A percentile compares a stretch with the other conserved stretches of the same genome.
Conservation (phyloP, 2,329 filamentous ascomycete species). For the Apiospora marii region DNA sequence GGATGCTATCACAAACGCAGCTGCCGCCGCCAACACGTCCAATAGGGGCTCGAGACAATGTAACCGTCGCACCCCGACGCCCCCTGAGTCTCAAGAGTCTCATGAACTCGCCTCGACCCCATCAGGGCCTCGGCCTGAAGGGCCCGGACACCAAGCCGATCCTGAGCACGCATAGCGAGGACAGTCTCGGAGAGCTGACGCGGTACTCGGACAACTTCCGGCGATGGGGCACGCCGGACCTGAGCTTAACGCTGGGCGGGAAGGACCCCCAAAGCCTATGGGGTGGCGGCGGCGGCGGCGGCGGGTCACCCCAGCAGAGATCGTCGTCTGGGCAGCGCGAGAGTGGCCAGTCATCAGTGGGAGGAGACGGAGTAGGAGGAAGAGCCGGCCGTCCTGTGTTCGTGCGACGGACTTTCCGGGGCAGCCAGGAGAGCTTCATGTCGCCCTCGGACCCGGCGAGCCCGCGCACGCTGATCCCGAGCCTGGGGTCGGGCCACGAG, state of each 20-base stretch:
- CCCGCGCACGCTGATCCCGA: slow-evolving; percentile 14
- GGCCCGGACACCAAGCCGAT: slow-evolving; percentile 14
- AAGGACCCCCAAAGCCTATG: not conserved
- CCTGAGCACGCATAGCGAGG: not conserved
- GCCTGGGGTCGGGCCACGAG: not conserved
- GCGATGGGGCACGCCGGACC: slow-evolving; percentile 19
- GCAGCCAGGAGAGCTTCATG: slow-evolving; percentile 25
- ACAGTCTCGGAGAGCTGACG: slow-evolving; percentile 1
- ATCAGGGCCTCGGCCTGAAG: not conserved
- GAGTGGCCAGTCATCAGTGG: not conserved
- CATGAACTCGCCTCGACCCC: not conserved
- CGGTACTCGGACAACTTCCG: slow-evolving; percentile 21
- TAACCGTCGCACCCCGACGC: slow-evolving; percentile 14
- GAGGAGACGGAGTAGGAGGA: not conserved
- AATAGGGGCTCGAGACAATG: not conserved
- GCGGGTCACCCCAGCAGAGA: not conserved
- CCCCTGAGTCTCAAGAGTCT: slow-evolving; percentile 17
- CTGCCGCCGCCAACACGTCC: not conserved
- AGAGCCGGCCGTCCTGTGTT: not conserved
- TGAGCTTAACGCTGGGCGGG: not conserved
- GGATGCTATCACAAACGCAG: not conserved
- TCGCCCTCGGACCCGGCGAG: slow-evolving; percentile 23
- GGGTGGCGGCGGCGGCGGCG: not conserved
- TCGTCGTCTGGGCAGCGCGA: not conserved
- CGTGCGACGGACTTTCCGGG: not conserved